Percentiles rank a stretch among this genome's conserved stretches.
phyloP scores from a whole-genome alignment of 345 rosid species.

The Eucalyptus cloeziana region DNA sequence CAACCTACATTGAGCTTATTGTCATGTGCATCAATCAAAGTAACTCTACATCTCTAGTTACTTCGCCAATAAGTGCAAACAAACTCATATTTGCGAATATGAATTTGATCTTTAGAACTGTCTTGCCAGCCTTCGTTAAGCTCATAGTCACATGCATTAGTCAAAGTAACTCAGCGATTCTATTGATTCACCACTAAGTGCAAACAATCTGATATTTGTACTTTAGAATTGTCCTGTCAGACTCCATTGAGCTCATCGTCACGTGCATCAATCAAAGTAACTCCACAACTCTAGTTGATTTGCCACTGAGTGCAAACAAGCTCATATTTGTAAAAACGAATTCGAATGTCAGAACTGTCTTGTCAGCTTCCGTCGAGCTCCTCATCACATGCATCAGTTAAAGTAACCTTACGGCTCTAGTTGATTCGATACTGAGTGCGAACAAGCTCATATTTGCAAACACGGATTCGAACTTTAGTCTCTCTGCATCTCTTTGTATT shows the following conservation, averaged over 20 bases:
- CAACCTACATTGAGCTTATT: not conserved
- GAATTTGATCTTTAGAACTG: not conserved
- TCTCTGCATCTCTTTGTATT: not conserved
- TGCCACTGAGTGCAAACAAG: not conserved
- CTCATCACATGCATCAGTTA: not conserved
- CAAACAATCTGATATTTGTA: not conserved
- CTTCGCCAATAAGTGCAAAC: not conserved
- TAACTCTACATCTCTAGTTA: not conserved
- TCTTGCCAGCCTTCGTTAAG: fast-evolving
- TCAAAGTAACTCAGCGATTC: not conserved
- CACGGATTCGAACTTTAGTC: not conserved
- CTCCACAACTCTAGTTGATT: not conserved
- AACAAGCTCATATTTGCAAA: not conserved
- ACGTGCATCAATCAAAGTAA: not conserved
- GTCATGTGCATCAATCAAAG: not conserved
- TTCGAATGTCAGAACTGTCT: not conserved
- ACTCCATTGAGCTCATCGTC: not conserved
- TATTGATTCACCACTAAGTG: not conserved
- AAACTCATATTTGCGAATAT: not conserved
- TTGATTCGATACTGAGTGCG: not conserved
- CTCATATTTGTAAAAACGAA: not conserved
- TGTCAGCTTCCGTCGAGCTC: not conserved
- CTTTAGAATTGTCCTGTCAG: not conserved
- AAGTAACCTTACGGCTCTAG: not conserved
- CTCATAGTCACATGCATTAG: fast-evolving